Evolutionary conservation across 768 basidiomycete genomes (phyloP).

Genomic region (Xerocomellus chrysenteron): DNA sequence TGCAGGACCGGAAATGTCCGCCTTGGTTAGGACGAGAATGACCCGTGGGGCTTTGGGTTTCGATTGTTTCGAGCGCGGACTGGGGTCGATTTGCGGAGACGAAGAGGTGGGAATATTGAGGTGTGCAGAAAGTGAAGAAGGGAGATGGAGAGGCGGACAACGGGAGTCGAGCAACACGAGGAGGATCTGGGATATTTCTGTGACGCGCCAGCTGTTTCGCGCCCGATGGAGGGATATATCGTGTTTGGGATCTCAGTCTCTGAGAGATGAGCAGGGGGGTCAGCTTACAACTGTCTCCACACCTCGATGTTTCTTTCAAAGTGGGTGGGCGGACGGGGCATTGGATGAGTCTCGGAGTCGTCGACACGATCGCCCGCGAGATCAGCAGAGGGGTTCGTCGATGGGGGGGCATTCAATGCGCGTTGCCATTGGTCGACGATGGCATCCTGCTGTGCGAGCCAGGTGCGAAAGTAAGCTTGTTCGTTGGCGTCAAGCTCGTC

Average conservation of each 20-base stretch:
- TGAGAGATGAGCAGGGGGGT: neutral
- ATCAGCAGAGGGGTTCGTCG: constrained; percentile 2
- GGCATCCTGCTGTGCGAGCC: constrained; percentile 67
- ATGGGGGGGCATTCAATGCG: constrained; percentile 5
- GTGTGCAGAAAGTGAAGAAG: constrained; percentile 70
- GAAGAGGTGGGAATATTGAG: constrained; percentile 35
- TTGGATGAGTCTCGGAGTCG: constrained; percentile 21
- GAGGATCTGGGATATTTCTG: constrained; percentile 86
- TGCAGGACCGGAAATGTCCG: constrained; percentile 74
- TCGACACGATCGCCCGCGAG: neutral
- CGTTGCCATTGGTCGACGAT: constrained; percentile 53
- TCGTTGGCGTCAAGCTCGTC: constrained; percentile 89
- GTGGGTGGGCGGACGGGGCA: constrained; percentile 70
- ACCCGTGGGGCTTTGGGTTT: constrained; percentile 23
- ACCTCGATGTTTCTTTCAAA: constrained; percentile 93
- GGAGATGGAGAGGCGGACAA: constrained; percentile 84
- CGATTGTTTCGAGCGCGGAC: constrained; percentile 34
- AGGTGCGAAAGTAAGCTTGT: constrained; percentile 77
- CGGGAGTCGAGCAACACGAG: constrained; percentile 88
- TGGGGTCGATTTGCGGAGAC: neutral
- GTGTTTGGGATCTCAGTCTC: neutral
- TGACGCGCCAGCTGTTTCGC: constrained; percentile 79
- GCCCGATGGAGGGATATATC: neutral
- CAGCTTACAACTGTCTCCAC: constrained; percentile 85
- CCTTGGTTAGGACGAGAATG: constrained; percentile 84